Evolutionary conservation across 2,329 filamentous ascomycete genomes (phyloP).

Genomic region (Dryadomyces quercus-mongolicae): DNA sequence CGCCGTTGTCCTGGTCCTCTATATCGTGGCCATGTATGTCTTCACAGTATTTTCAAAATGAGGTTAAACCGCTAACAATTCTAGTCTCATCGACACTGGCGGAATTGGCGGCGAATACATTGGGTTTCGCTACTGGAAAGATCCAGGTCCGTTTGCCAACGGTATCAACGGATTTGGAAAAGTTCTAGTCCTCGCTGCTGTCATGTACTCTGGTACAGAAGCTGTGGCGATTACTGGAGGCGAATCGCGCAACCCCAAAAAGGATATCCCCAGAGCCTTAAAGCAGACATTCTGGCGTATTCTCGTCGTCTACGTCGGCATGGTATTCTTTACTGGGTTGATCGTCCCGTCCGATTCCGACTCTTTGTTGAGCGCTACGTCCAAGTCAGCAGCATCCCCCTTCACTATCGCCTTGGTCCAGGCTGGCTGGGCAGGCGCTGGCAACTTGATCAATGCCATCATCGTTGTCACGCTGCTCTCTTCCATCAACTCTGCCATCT

Average conservation of each 20-base stretch:
- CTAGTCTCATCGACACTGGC: slow-evolving; percentile 28
- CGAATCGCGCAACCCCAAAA: slow-evolving; percentile 12
- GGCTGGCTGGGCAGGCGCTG: slow-evolving; percentile 54
- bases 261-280: slow-evolving; percentile 12
- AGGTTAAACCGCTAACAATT: slow-evolving; percentile 23
- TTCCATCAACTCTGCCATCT: slow-evolving; percentile 53
- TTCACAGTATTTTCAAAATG: slow-evolving; percentile 22
- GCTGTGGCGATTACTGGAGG: slow-evolving; percentile 12
- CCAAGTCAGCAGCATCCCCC: slow-evolving; percentile 32
- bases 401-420: slow-evolving; percentile 57
- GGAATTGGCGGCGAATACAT: slow-evolving; percentile 14
- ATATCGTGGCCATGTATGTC: slow-evolving; percentile 33
- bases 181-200: slow-evolving; percentile 24
- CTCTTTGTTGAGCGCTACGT: slow-evolving; percentile 19
- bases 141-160: slow-evolving; percentile 42
- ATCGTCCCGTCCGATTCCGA: slow-evolving; percentile 17
- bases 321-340: slow-evolving; percentile 19
- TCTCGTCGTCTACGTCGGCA: slow-evolving; percentile 19
- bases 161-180: slow-evolving; percentile 30
- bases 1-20: slow-evolving; percentile 22
- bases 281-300: slow-evolving; percentile 20
- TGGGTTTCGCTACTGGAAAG: slow-evolving; percentile 26
- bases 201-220: slow-evolving; percentile 16
- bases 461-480: slow-evolving; percentile 62
- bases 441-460: slow-evolving; percentile 63